phyloP scores from a whole-genome alignment of 2,329 filamentous ascomycete genomes.

The Seiridium unicorne region DNA sequence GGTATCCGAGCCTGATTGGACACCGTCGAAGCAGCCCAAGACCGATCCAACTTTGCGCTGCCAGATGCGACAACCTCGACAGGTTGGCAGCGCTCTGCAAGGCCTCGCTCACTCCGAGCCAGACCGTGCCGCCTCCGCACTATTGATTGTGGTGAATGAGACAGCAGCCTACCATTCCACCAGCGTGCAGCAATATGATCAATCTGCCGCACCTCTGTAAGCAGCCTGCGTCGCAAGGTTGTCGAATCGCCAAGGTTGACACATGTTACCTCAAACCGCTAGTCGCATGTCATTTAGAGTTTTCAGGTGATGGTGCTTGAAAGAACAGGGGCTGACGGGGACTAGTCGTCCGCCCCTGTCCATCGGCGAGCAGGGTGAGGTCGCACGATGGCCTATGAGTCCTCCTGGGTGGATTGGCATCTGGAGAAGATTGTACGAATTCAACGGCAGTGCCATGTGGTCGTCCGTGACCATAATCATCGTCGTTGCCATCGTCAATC shows the following conservation, averaged over 20 bases:
- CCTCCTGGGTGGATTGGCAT: not conserved
- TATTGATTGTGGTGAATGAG: not conserved
- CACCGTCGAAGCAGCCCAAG: not conserved
- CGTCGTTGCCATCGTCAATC: not conserved
- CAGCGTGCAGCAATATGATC: no score
- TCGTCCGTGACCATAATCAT: not conserved
- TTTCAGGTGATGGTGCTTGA: slow-evolving; percentile 4
- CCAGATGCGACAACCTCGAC: slow-evolving; percentile 1
- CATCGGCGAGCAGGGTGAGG: not conserved
- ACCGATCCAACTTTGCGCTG: slow-evolving; percentile 1
- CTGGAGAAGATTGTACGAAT: not conserved
- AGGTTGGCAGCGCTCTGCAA: not conserved
- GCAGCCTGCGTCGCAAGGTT: no score
- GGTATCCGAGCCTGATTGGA: slow-evolving; percentile 4
- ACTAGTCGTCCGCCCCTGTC: slow-evolving; percentile 1
- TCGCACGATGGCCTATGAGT: not conserved
- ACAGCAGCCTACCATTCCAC: not conserved
- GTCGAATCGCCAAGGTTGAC: not conserved
- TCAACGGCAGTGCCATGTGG: not conserved
- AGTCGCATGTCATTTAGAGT: slow-evolving; percentile 5
- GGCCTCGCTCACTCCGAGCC: not conserved
- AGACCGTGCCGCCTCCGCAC: not conserved
- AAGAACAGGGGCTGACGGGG: not conserved
- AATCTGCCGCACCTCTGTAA: no score
- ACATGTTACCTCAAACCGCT: slow-evolving; percentile 3